phyloP scores from a whole-genome alignment of 345 rosid species.

The Brassica rapa region DNA sequence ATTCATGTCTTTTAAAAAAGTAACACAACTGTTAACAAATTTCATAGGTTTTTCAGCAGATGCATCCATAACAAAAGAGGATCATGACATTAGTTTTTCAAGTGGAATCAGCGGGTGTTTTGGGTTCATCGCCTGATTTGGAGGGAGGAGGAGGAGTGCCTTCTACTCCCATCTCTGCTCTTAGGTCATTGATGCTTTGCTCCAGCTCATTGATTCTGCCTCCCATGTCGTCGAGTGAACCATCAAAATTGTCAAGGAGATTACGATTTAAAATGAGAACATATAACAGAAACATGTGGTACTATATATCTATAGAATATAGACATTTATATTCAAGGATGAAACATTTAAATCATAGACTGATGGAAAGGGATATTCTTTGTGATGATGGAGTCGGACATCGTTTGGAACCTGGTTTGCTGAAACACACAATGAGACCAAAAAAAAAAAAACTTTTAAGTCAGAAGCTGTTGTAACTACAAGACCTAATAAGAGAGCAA shows the following conservation, averaged over 20 bases:
- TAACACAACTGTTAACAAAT: no score
- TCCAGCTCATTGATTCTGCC: constrained; percentile 65
- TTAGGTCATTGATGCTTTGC: constrained; percentile 66
- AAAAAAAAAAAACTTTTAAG: neutral
- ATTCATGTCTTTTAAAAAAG: no score
- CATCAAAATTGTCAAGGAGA: neutral
- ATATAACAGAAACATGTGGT: no score
- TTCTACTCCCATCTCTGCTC: constrained; percentile 65
- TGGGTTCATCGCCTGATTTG: constrained; percentile 37
- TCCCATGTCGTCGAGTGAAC: constrained; percentile 42
- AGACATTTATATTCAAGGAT: no score
- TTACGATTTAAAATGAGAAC: neutral
- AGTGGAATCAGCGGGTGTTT: constrained; percentile 47
- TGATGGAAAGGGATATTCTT: constrained; percentile 2
- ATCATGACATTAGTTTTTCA: constrained; percentile 1
- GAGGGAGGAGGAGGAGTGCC: constrained; percentile 38
- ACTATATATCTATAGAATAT: no score
- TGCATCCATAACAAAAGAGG: neutral
- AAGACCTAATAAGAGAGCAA: no score
- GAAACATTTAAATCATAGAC: neutral
- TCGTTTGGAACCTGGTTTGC: neutral
- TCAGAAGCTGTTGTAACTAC: neutral
- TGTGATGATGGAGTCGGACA: neutral
- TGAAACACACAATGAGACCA: neutral
- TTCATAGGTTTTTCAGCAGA: neutral